Evolutionary conservation across 1,139 yeast species (phyloP).

Genomic region (Magnusiomyces tetraspermus): DNA sequence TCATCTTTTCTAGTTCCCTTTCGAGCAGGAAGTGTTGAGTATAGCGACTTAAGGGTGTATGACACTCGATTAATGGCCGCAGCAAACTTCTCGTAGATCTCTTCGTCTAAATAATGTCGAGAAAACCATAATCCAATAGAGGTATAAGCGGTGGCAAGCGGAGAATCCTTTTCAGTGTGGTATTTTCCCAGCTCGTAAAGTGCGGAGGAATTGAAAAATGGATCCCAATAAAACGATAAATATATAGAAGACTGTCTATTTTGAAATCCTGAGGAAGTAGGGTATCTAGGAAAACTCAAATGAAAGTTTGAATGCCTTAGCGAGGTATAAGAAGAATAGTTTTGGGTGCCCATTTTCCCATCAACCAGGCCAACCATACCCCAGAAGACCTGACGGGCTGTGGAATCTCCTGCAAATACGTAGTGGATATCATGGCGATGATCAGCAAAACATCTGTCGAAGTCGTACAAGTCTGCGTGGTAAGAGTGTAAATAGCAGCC

Average conservation of each 20-base stretch:
- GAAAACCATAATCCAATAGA: conserved; percentile 14
- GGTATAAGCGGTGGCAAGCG: conserved; percentile 8
- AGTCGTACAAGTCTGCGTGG: not conserved
- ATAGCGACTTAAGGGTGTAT: not conserved
- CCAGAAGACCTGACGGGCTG: conserved; percentile 16
- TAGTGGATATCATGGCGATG: not conserved
- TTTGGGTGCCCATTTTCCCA: conserved; percentile 4
- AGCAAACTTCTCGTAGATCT: conserved; percentile 5
- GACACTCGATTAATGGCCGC: conserved; percentile 8
- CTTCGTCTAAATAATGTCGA: conserved; percentile 1
- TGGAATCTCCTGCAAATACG: conserved; percentile 13
- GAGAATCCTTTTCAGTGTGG: not conserved
- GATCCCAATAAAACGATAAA: conserved; percentile 13
- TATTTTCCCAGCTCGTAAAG: not conserved
- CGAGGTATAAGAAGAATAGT: conserved; percentile 7
- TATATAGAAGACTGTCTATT: not conserved
- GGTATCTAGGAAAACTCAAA: not conserved
- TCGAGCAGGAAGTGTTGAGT: not conserved
- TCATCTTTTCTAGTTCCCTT: not conserved
- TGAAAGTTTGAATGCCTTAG: conserved; percentile 7
- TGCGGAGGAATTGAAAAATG: conserved; percentile 13
- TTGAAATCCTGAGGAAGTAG: not conserved
- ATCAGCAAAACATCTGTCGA: not conserved
- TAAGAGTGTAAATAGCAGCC: conserved; percentile 6
- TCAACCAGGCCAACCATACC: conserved; percentile 8